Percentiles rank a stretch among this genome's conserved stretches.
phyloP scores from a whole-genome alignment of 176 grass and related monocot genomes.

The Neostapfia colusana region DNA sequence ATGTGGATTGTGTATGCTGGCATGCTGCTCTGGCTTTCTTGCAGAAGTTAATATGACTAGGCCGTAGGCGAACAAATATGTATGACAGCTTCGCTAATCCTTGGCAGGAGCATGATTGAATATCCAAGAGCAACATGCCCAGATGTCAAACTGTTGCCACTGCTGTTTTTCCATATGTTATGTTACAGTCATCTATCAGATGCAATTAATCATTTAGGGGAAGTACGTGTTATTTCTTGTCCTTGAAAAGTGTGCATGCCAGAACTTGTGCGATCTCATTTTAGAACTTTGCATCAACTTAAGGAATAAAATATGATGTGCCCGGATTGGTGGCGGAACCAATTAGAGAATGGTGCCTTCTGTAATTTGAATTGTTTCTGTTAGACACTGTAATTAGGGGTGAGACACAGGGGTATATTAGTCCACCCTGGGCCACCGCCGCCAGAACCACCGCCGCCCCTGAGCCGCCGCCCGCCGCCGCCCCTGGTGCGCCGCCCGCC shows the following conservation, averaged over 20 bases:
- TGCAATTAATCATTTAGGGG: background rate
- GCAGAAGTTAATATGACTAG: conserved; percentile 4
- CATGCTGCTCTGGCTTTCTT: background rate
- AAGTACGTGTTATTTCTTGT: background rate
- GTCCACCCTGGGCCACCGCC: no score
- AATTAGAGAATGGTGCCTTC: background rate
- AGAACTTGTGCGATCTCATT: background rate
- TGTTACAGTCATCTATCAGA: background rate
- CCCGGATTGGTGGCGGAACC: conserved; percentile 9
- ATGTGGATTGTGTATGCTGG: background rate
- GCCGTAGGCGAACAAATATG: background rate
- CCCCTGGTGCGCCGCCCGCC: no score
- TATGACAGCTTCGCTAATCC: background rate
- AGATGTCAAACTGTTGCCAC: background rate
- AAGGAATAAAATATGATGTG: background rate
- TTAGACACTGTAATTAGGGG: no score
- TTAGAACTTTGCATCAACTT: background rate
- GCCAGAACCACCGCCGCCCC: no score
- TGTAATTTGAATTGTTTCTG: background rate
- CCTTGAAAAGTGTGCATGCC: background rate
- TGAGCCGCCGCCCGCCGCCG: no score
- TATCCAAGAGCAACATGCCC: background rate
- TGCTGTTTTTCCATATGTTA: background rate
- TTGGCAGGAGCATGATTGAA: background rate
- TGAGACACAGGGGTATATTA: no score